Percentiles rank a stretch among this genome's conserved stretches.
Evolutionary conservation across 176 grass and related monocot genomes (phyloP).

Genomic region (Bonia amplexicaulis): DNA sequence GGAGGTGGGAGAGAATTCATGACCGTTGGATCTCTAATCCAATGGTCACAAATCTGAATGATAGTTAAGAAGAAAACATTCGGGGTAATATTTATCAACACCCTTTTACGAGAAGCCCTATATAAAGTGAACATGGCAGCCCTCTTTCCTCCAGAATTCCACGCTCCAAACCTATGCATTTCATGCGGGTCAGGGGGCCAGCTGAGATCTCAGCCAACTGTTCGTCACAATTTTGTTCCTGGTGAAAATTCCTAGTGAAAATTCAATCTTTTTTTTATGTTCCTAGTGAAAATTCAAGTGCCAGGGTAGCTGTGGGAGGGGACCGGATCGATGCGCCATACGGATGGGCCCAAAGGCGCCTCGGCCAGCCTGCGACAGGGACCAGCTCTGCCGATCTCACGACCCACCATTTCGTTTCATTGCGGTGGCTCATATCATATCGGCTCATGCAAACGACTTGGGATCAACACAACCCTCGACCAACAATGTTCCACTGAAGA

Average conservation of each 20-base stretch:
- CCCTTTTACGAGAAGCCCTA: background rate
- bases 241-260: background rate
- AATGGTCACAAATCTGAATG: no score
- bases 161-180: background rate
- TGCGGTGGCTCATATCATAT: background rate
- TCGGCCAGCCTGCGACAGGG: background rate
- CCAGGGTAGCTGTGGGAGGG: background rate
- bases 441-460: background rate
- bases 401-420: background rate
- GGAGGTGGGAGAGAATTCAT: no score
- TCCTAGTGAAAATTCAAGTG: background rate
- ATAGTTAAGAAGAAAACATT: no score
- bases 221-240: background rate
- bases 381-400: background rate
- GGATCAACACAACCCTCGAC: background rate
- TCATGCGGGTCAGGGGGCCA: background rate
- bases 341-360: background rate
- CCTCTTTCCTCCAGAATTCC: no score
- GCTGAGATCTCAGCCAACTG: background rate
- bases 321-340: background rate
- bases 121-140: no score
- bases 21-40: no score
- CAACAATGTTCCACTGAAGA: background rate
- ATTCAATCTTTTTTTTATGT: background rate
- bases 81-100: no score